These are phyloP conservation scores for Suillus americanus DNA, from an alignment of 768 basidiomycete species.

Conservation along the genomic window DNA sequence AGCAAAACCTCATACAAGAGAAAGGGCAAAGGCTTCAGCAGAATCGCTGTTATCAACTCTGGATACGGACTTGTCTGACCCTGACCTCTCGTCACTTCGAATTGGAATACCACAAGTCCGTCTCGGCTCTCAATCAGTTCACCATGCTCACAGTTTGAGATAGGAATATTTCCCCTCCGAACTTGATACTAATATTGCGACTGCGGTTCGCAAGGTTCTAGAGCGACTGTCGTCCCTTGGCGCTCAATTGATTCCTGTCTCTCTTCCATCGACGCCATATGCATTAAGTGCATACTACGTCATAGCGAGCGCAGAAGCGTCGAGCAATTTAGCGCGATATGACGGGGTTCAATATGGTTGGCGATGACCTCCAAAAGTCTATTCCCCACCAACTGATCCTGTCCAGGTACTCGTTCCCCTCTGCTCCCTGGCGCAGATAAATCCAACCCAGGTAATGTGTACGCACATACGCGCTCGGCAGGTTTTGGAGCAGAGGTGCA, in stretches of 20 bases:
- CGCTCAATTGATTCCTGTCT: conserved; percentile 69
- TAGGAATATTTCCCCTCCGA: conserved; percentile 83
- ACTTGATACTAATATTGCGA: conserved; percentile 45
- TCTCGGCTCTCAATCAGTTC: conserved; percentile 1
- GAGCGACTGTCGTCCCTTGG: conserved; percentile 46
- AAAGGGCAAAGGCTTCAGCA: conserved; percentile 33
- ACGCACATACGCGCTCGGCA: conserved; percentile 62
- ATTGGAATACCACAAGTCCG: conserved; percentile 76
- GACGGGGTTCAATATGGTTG: conserved; percentile 88
- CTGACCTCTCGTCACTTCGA: conserved; percentile 50
- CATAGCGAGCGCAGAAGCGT: conserved; percentile 91
- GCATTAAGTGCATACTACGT: conserved; percentile 95
- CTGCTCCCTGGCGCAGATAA: conserved; percentile 42
- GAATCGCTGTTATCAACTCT: conserved; percentile 5
- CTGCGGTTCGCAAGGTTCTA: conserved; percentile 47
- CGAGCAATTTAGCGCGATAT: conserved; percentile 87
- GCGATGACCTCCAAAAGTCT: conserved; percentile 11
- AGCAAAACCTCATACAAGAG: conserved; percentile 40
- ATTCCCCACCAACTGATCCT: neutral
- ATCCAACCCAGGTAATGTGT: conserved; percentile 53
- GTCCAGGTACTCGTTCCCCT: conserved; percentile 50
- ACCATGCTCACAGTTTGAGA: neutral
- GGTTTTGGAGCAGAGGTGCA: conserved; percentile 86
- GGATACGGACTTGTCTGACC: neutral
- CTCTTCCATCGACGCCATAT: conserved; percentile 65